These are phyloP conservation scores for Ganoderma sp. DNA, from an alignment of 1,284 basidiomycete species.

Conservation along the genomic window DNA sequence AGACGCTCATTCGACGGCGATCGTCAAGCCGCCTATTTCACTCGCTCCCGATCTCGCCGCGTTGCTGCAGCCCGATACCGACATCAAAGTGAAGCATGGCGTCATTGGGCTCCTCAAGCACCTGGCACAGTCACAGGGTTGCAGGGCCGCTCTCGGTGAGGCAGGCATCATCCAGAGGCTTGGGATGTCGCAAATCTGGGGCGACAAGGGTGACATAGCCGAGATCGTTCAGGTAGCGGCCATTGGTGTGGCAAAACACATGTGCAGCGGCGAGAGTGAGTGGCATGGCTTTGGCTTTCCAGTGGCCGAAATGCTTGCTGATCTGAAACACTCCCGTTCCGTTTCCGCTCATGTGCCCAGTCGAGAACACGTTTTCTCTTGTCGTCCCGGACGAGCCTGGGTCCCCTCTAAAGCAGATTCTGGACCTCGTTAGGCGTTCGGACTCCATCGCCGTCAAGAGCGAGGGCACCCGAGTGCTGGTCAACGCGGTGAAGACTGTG, in stretches of 20 bases:
- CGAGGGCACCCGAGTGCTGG: conserved; percentile 88
- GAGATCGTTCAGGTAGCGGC: conserved; percentile 88
- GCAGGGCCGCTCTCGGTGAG: conserved; percentile 66
- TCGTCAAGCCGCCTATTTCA: conserved; percentile 60
- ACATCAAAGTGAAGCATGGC: conserved; percentile 86
- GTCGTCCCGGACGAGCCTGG: conserved; percentile 48
- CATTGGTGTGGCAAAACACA: conserved; percentile 88
- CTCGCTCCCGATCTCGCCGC: conserved; percentile 50
- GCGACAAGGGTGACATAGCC: conserved; percentile 74
- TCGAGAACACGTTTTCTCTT: conserved; percentile 66
- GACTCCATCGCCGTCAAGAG: conserved; percentile 85
- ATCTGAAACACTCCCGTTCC: conserved; percentile 9
- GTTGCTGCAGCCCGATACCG: conserved; percentile 50
- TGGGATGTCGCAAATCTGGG: conserved; percentile 73
- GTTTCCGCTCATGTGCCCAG: conserved; percentile 45
- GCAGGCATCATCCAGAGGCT: conserved; percentile 69
- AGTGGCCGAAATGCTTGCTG: conserved; percentile 16
- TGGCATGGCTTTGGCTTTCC: conserved; percentile 36
- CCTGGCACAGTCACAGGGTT: conserved; percentile 74
- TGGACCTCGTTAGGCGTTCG: conserved; percentile 78
- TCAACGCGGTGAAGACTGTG: conserved; percentile 79
- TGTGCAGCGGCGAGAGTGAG: conserved; percentile 78
- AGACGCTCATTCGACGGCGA: conserved; percentile 71
- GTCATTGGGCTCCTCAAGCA: conserved; percentile 85
- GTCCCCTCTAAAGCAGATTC: conserved; percentile 69